A percentile compares a stretch with the other conserved stretches of the same genome.
Evolutionary conservation across 108 stramenopile species (phyloP).

Genomic region (Cyclotella cryptica): DNA sequence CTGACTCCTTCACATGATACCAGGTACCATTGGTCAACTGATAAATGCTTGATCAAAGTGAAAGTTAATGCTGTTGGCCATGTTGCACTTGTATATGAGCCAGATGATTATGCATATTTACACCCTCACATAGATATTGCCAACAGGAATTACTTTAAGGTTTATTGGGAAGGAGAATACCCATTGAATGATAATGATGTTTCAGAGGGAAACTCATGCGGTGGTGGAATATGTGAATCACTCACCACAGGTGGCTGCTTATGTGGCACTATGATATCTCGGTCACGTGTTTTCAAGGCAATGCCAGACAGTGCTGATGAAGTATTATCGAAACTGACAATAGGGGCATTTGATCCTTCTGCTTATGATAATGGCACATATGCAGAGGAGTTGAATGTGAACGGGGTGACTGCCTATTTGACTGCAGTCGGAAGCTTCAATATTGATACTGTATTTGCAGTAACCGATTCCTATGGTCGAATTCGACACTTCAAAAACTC

Average conservation of each 20-base stretch:
- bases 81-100: conserved; percentile 66
- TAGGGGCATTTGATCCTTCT: conserved; percentile 52
- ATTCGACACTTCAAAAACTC: conserved; percentile 39
- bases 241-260: conserved; percentile 47
- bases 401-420: conserved; percentile 50
- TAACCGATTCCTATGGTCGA: conserved; percentile 31
- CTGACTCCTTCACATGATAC: too few species aligned
- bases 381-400: conserved; percentile 8
- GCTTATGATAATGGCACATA: conserved; percentile 36
- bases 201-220: conserved; percentile 33
- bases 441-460: conserved; percentile 44
- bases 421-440: conserved; percentile 32
- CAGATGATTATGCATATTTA: conserved; percentile 27
- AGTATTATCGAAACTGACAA: conserved; percentile 37
- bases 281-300: conserved; percentile 34
- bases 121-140: conserved; percentile 40
- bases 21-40: conserved; percentile 56
- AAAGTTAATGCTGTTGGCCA: conserved; percentile 63
- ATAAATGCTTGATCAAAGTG: conserved; percentile 53
- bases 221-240: conserved; percentile 30
- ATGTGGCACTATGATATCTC: conserved; percentile 28
- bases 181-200: conserved; percentile 44
- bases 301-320: conserved; percentile 51
- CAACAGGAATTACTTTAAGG: conserved; percentile 56
- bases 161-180: conserved; percentile 42